These are phyloP conservation scores for Lepidium aucheri DNA, from an alignment of 345 rosid species.

Conservation along the genomic window DNA sequence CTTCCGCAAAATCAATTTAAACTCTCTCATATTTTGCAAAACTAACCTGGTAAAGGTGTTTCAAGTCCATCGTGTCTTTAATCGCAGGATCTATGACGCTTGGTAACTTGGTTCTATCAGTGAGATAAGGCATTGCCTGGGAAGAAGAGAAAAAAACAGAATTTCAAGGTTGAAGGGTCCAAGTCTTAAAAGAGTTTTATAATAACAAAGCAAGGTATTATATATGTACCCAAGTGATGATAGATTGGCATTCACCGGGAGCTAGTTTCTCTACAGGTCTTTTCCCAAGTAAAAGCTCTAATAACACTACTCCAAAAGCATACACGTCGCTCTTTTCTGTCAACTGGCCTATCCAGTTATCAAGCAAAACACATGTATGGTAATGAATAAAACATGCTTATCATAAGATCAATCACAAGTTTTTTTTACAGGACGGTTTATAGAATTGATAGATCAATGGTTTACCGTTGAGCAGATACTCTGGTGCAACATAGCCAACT, in stretches of 20 bases:
- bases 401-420: not conserved
- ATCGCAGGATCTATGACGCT: slow-evolving; percentile 75
- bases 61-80: slow-evolving; percentile 65
- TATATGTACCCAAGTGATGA: slow-evolving; percentile 81
- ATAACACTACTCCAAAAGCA: slow-evolving; percentile 91
- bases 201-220: not conserved
- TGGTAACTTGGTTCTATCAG: slow-evolving; percentile 81
- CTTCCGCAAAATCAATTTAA: not conserved
- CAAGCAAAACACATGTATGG: not conserved
- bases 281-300: slow-evolving; percentile 81
- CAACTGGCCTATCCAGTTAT: slow-evolving; percentile 47
- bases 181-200: not conserved
- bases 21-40: not conserved
- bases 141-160: slow-evolving; percentile 3
- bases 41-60: slow-evolving; percentile 86
- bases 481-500: slow-evolving; percentile 93
- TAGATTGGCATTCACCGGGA: slow-evolving; percentile 82
- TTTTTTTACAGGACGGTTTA: not conserved
- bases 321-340: slow-evolving; percentile 97
- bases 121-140: slow-evolving; percentile 99
- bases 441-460: not conserved
- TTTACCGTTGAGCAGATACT: slow-evolving; percentile 83
- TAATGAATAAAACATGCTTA: not conserved
- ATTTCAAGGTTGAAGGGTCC: slow-evolving; percentile 8
- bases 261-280: slow-evolving; percentile 85